These are phyloP conservation scores for Purpureocillium lavendulum DNA, from an alignment of 2,329 filamentous ascomycete genomes.

Conservation along the genomic window DNA sequence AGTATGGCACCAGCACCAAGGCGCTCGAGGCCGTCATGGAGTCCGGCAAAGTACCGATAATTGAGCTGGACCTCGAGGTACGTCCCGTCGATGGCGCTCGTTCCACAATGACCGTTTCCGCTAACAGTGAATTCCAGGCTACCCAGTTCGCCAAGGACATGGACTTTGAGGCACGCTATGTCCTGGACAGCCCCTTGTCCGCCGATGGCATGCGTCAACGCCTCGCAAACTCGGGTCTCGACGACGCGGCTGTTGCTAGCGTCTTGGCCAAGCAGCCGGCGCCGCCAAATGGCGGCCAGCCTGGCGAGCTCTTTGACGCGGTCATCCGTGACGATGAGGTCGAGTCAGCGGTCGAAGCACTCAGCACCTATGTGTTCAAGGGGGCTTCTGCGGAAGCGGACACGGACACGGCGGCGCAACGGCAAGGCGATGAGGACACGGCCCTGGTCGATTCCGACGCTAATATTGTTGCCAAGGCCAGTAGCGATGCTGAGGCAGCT, in stretches of 20 bases:
- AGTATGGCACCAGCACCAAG: slow-evolving; percentile 49
- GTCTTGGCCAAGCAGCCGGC: slow-evolving; percentile 12
- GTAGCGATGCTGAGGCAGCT: too few relatives aligned
- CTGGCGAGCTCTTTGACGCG: slow-evolving; percentile 17
- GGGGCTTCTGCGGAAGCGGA: too few relatives aligned
- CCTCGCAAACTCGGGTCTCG: slow-evolving; percentile 17
- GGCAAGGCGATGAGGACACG: too few relatives aligned
- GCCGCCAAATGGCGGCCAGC: slow-evolving; percentile 16
- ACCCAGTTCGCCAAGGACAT: slow-evolving; percentile 49
- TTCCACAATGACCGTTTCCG: neutral
- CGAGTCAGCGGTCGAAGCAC: slow-evolving; percentile 11
- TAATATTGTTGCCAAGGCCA: too few relatives aligned
- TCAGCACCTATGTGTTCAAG: slow-evolving; percentile 20
- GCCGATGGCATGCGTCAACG: slow-evolving; percentile 17
- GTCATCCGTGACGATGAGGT: slow-evolving; percentile 18
- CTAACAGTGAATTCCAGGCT: slow-evolving; percentile 27
- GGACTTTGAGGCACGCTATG: slow-evolving; percentile 44
- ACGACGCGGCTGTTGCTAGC: slow-evolving; percentile 13
- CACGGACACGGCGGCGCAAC: too few relatives aligned
- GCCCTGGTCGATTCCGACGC: too few relatives aligned
- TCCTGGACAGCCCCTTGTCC: slow-evolving; percentile 40
- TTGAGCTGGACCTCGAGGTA: slow-evolving; percentile 46
- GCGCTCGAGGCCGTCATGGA: slow-evolving; percentile 42
- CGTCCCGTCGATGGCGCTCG: slow-evolving; percentile 10
- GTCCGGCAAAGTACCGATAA: slow-evolving; percentile 50